Base-by-base conservation (phyloP, 2,329 filamentous ascomycete genomes). In the Aspergillus fumigatus region DNA sequence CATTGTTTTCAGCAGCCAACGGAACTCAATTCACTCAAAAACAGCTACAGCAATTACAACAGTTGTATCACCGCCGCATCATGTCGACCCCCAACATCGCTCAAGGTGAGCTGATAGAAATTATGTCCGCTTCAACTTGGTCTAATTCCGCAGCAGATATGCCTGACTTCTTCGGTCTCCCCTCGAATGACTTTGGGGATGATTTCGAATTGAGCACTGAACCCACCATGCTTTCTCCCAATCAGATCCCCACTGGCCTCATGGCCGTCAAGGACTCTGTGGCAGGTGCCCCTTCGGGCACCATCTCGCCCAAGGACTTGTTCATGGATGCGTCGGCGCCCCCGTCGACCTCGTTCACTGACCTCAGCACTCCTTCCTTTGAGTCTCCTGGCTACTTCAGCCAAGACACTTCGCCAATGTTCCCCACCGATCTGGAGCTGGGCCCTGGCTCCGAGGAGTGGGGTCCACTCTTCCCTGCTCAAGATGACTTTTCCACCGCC, bases 281-380 rank as follows among this genome's bases (percentile, higher is more conserved):
- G 59, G 66, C 66, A 40, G 58, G 56, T 54, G 73, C 72, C 58
- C 70, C 67, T 29, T 50, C 62, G 26, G 84, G 82, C 66, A 96
- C 92, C 45, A 84, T 96, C 60, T 96, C 92, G 59, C 92, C 92
- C 21, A 87, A 89, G 73, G 91, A 96, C 68, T 80, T 96, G 62
- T 77, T 88, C 63, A 80, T 92, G 65, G 84, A 85, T 64, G 85
- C 85, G 68, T 95, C 90, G 60, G 85, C 90, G 40, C 92, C 92
- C 29, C 90, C 90, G 69, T 96, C 92, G 2, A 82, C 87, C 49
- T 86, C 89, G 35, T 85, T 94, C 70, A 96, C 92, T 38, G 86
- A 91, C 61, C 70, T 96, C 74, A 96, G 91, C 56, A 94, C 92
- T 58, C 92, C 92, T 48, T 87, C 85, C 67, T 83, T 89, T 69